Evolutionary conservation across 805 yeast genomes (phyloP), one percentile per base, ranked within the genome.

Genomic region (Zygosaccharomyces kombuchaensis): DNA sequence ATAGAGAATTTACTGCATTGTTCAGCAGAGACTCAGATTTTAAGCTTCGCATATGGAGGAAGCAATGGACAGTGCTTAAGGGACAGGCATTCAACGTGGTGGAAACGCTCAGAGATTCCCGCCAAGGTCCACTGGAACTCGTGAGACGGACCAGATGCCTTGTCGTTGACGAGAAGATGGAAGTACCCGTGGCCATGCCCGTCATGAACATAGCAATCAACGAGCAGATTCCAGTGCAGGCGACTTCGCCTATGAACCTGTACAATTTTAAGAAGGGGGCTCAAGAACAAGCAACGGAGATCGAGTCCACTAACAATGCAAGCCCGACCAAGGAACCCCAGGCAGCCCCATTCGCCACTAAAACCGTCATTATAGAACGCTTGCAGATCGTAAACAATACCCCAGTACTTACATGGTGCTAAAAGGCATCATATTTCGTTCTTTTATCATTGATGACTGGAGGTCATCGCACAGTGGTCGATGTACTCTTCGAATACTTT

Each of bases 51-150:
- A 74, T 82, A 80, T 84, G 85, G 80, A 69, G 63, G 25, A 76
- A 76, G 47, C 90, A 84, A 54, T 70, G 83, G 69, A 81, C 85
- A 0, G 83, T 84, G 2, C 56, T 84, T 57, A 84, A 84, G 57
- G 91, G 90, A 0, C 90, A 84, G 58, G 87, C 90, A 0, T 83
- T 81, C 66, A 83, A 82, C 52, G 82, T 84, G 2, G 84, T 82
- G 3, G 87, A 84, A 54, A 73, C 83, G 1, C 61, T 84, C 43
- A 79, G 79, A 55, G 65, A 68, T 26, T 68, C 72, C 1, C 71
- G 74, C 17, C 82, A 80, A 31, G 87, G 88, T 0, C 89, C 89
- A 0, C 63, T 83, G 44, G 88, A 83, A 50, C 65, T 84, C 9
- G 82, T 81, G 1, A 67, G 85, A 48, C 62, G 83, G 40, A 76